These are phyloP conservation scores for Bimuria novae-zelandiae DNA, from an alignment of 2,329 filamentous ascomycete genomes.

Conservation along the genomic window DNA sequence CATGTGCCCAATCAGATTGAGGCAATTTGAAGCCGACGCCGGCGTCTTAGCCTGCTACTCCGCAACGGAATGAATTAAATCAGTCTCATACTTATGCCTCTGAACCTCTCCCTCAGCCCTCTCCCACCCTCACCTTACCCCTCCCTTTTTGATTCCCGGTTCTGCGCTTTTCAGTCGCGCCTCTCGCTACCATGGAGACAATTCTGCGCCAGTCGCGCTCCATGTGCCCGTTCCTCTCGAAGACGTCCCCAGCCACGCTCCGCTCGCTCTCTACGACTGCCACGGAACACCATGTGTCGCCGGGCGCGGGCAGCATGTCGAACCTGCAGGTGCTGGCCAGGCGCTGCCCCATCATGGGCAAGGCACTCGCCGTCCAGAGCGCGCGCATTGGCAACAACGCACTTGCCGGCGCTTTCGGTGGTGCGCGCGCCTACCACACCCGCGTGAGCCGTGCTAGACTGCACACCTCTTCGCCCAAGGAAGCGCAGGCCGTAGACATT, in stretches of 20 bases:
- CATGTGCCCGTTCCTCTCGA: slow-evolving; percentile 97
- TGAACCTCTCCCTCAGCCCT: slow-evolving; percentile 1
- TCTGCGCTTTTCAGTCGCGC: slow-evolving; percentile 7
- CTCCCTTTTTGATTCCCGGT: neutral
- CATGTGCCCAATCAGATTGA: slow-evolving; percentile 27
- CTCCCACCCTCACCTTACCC: slow-evolving; percentile 6
- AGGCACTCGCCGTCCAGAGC: slow-evolving; percentile 86
- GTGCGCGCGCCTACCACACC: slow-evolving; percentile 54
- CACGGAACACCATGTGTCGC: slow-evolving; percentile 68
- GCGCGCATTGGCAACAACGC: slow-evolving; percentile 54
- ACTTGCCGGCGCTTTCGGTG: slow-evolving; percentile 55
- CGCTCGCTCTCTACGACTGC: slow-evolving; percentile 82
- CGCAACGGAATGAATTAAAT: slow-evolving; percentile 33
- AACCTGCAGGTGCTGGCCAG: slow-evolving; percentile 93
- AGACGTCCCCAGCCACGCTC: slow-evolving; percentile 87
- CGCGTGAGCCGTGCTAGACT: slow-evolving; percentile 70
- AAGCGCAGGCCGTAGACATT: slow-evolving; percentile 76
- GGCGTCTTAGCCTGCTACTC: slow-evolving; percentile 22
- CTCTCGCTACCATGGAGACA: slow-evolving; percentile 73
- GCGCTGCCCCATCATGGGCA: slow-evolving; percentile 98
- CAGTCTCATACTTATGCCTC: slow-evolving; percentile 21
- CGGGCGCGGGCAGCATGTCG: slow-evolving; percentile 90
- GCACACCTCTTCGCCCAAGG: slow-evolving; percentile 78
- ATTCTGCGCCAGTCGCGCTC: slow-evolving; percentile 93
- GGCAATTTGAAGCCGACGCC: slow-evolving; percentile 32